Conservation (phyloP, 257 asterid species). For the Scutellaria barbata region DNA sequence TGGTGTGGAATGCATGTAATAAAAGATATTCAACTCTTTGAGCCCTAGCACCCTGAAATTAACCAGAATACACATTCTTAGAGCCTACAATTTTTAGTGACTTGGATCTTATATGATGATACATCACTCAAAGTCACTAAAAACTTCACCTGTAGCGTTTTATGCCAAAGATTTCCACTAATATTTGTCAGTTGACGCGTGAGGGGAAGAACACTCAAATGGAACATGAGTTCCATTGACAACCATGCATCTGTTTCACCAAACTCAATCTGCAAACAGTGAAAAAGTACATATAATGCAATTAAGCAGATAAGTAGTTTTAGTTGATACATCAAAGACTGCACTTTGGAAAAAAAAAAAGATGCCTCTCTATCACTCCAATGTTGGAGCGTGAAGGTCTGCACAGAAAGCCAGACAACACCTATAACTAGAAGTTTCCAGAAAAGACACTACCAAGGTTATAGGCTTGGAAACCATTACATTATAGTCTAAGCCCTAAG, state of each 20-base stretch:
- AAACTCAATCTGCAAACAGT: conserved; percentile 69
- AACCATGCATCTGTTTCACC: conserved; percentile 99
- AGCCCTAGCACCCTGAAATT: conserved; percentile 94
- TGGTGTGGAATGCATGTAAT: conserved; percentile 91
- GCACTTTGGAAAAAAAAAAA: conserved; percentile 14
- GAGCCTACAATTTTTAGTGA: conserved; percentile 23
- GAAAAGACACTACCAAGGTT: conserved; percentile 6
- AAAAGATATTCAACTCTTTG: conserved; percentile 96
- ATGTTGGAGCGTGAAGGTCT: conserved; percentile 23
- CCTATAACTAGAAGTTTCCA: neutral
- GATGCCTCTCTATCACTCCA: conserved; percentile 11
- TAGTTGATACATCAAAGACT: neutral
- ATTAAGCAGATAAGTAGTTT: conserved; percentile 31
- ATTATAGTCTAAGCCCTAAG: neutral
- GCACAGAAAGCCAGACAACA: conserved; percentile 13
- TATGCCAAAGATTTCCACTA: conserved; percentile 98
- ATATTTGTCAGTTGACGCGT: conserved; percentile 92
- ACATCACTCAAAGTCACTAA: conserved; percentile 34
- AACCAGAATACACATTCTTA: conserved; percentile 32
- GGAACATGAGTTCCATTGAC: conserved; percentile 99
- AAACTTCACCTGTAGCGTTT: conserved; percentile 83
- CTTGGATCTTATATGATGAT: conserved; percentile 11
- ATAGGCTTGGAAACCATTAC: neutral
- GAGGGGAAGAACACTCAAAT: conserved; percentile 89
- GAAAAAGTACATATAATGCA: conserved; percentile 28